phyloP scores from a whole-genome alignment of 208 protist genomes.

The Crithidia sp. region DNA sequence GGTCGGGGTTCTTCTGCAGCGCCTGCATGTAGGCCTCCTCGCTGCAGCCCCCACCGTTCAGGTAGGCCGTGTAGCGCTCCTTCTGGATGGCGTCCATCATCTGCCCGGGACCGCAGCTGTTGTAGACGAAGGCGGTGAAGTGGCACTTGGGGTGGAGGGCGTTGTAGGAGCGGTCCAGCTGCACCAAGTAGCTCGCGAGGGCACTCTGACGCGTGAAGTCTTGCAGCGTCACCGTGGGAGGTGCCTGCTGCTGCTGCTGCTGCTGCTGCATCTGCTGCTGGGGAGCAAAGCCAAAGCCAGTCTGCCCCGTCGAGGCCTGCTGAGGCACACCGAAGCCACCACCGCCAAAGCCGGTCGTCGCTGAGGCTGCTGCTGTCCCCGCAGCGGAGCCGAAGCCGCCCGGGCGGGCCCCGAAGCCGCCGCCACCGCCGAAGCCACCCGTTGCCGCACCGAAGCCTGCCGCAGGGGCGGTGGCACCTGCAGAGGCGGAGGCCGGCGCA shows the following conservation, averaged over 20 bases:
- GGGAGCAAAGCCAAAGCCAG: background rate
- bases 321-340: slow-evolving; percentile 21
- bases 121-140: slow-evolving; percentile 84
- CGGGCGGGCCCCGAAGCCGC: slow-evolving; percentile 5
- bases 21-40: slow-evolving; percentile 65
- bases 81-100: slow-evolving; percentile 57
- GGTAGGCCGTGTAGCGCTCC: slow-evolving; percentile 63
- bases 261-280: slow-evolving; percentile 23
- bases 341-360: slow-evolving; percentile 15
- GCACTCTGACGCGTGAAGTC: slow-evolving; percentile 58
- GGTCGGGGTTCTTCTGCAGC: slow-evolving; percentile 59
- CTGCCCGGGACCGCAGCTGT: slow-evolving; percentile 61
- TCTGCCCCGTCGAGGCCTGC: background rate
- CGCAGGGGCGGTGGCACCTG: background rate
- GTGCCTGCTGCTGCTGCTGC: slow-evolving; percentile 4
- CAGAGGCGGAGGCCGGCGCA: background rate
- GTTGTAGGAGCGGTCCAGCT: slow-evolving; percentile 74
- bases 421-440: slow-evolving; percentile 19
- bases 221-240: slow-evolving; percentile 34
- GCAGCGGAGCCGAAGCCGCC: slow-evolving; percentile 35
- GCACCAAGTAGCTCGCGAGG: slow-evolving; percentile 64
- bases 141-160: slow-evolving; percentile 65
- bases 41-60: slow-evolving; percentile 55
- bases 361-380: background rate
- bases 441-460: slow-evolving; percentile 29